Evolutionary conservation across 2,329 filamentous ascomycete species (phyloP).

Genomic region (Penicillium occitanis): DNA sequence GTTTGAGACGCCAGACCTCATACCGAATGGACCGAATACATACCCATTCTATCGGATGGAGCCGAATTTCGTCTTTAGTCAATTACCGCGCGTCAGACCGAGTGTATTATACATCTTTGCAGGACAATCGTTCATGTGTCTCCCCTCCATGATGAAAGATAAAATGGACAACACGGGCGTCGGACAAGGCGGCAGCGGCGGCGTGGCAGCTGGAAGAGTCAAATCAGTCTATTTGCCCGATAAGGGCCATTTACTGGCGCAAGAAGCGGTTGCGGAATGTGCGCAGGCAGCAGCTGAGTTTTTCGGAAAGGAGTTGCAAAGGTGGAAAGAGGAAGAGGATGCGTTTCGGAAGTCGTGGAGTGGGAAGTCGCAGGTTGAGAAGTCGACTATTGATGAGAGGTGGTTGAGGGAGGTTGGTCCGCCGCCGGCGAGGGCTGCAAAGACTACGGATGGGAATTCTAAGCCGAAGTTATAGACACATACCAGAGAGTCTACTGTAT

Average conservation of each 20-base stretch:
- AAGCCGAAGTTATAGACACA: slow-evolving; percentile 16
- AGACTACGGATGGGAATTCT: slow-evolving; percentile 17
- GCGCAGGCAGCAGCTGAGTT: slow-evolving; percentile 61
- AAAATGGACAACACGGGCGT: slow-evolving; percentile 44
- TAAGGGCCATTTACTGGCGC: slow-evolving; percentile 76
- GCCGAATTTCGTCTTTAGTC: slow-evolving; percentile 38
- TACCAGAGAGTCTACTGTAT: not conserved
- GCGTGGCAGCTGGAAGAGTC: slow-evolving; percentile 68
- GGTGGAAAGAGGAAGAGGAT: slow-evolving; percentile 59
- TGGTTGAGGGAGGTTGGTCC: slow-evolving; percentile 48
- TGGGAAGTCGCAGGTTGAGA: slow-evolving; percentile 50
- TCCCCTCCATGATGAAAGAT: slow-evolving; percentile 39
- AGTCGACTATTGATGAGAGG: slow-evolving; percentile 57
- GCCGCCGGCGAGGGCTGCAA: slow-evolving; percentile 28
- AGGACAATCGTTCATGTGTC: slow-evolving; percentile 44
- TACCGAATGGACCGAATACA: slow-evolving; percentile 30
- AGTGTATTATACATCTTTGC: slow-evolving; percentile 49
- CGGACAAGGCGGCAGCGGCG: slow-evolving; percentile 44
- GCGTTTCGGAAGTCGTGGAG: slow-evolving; percentile 58
- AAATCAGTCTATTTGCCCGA: slow-evolving; percentile 62
- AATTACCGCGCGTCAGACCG: slow-evolving; percentile 46
- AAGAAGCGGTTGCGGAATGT: slow-evolving; percentile 70
- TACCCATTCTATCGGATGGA: slow-evolving; percentile 50
- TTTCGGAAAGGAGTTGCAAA: slow-evolving; percentile 56
- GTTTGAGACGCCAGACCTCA: slow-evolving; percentile 49